Percentiles rank a stretch among this genome's conserved stretches.
Evolutionary conservation across 345 rosid species (phyloP).

Genomic region (Lepidium didymum): DNA sequence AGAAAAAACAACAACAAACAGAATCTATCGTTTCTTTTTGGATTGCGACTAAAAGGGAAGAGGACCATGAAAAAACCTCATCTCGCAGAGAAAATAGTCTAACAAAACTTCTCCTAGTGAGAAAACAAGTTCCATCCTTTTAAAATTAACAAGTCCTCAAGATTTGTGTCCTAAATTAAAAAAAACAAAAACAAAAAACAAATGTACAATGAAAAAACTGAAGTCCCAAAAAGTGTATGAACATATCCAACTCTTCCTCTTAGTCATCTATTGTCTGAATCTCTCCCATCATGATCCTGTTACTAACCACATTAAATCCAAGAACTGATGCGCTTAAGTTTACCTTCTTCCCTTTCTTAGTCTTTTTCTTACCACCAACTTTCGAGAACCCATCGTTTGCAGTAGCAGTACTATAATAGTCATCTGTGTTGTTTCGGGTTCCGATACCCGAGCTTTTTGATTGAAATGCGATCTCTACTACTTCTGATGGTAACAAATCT

Average conservation of each 20-base stretch:
- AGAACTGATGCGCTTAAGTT: constrained; percentile 68
- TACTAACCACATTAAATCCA: constrained; percentile 94
- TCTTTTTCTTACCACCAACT: constrained; percentile 74
- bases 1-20: not conserved
- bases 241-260: constrained; percentile 28
- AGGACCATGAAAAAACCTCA: constrained; percentile 9
- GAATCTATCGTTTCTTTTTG: not conserved
- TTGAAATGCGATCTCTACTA: constrained; percentile 86
- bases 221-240: constrained; percentile 33
- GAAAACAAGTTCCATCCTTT: constrained; percentile 14
- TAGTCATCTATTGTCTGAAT: constrained; percentile 80
- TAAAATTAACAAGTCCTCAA: not conserved
- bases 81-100: constrained; percentile 7
- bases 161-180: not conserved
- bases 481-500: constrained; percentile 73
- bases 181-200: not conserved
- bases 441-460: constrained; percentile 34
- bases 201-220: constrained; percentile 29
- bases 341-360: constrained; percentile 91
- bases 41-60: constrained; percentile 1
- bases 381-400: constrained; percentile 47
- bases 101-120: constrained; percentile 22
- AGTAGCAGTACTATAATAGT: constrained; percentile 31
- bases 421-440: constrained; percentile 31
- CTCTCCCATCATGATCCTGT: constrained; percentile 99